Conservation (phyloP, 495 filamentous ascomycete species). For the Daldinia concentrica region DNA sequence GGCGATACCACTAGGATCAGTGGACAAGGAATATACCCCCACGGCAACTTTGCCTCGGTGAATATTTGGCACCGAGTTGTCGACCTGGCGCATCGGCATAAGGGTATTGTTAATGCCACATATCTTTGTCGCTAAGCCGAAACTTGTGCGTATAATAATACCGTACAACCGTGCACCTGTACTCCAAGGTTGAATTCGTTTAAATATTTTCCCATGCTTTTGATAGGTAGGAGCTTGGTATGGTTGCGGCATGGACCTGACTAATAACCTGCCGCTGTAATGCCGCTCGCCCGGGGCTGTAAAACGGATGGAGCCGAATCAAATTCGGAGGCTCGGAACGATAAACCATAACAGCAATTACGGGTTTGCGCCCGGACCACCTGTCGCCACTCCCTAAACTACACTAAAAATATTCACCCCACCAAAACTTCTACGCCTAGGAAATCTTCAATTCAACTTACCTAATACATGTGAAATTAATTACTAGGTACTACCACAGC, state of each 20-base stretch:
- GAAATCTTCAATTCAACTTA: constrained; percentile 36
- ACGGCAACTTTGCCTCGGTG: constrained; percentile 42
- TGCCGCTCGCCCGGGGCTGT: constrained; percentile 39
- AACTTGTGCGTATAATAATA: not conserved
- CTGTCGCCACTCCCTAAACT: not conserved
- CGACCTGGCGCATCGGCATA: constrained; percentile 24
- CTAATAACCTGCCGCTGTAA: constrained; percentile 10
- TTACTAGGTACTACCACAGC: constrained; percentile 1
- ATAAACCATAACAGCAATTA: constrained; percentile 11
- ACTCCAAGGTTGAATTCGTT: not conserved
- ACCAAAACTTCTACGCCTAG: constrained; percentile 42
- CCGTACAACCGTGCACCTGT: not conserved
- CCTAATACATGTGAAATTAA: constrained; percentile 26
- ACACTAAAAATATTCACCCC: constrained; percentile 38
- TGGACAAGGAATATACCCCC: constrained; percentile 23
- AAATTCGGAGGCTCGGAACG: constrained; percentile 43
- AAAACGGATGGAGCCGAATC: constrained; percentile 31
- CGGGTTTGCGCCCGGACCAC: not conserved
- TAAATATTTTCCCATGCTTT: not conserved
- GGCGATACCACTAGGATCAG: constrained; percentile 23
- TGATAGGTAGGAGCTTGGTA: constrained; percentile 1
- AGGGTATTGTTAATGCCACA: constrained; percentile 25
- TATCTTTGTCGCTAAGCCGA: not conserved
- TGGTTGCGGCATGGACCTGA: constrained; percentile 12
- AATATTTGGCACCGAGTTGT: constrained; percentile 29